Evolutionary conservation across 352 stramenopile species (phyloP).

Genomic region (Globisporangium paddicum): DNA sequence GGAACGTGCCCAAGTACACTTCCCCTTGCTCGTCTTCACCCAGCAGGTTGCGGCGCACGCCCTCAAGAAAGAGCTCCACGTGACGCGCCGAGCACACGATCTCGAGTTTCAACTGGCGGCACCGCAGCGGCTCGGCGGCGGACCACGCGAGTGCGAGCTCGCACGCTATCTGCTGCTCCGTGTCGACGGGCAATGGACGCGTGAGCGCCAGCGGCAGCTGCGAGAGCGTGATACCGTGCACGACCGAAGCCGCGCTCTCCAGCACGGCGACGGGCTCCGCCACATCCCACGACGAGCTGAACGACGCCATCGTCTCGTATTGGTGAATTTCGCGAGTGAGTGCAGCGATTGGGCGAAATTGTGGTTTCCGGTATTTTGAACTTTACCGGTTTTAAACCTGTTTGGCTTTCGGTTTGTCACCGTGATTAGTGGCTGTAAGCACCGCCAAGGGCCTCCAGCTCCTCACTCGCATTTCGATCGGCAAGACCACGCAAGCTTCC

Average conservation of each 20-base stretch:
- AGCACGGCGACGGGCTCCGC: not conserved
- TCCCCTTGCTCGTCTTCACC: conserved; percentile 56
- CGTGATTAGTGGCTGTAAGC: too few relatives aligned
- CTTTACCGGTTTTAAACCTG: too few relatives aligned
- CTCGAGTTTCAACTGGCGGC: conserved; percentile 41
- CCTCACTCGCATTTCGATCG: too few relatives aligned
- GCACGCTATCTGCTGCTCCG: conserved; percentile 18
- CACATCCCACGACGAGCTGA: not conserved
- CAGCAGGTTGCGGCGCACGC: conserved; percentile 45
- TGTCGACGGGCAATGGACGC: conserved; percentile 8
- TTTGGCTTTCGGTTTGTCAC: too few relatives aligned
- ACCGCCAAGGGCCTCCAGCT: too few relatives aligned
- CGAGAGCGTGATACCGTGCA: conserved; percentile 8
- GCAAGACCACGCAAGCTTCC: too few relatives aligned
- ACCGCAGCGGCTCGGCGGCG: conserved; percentile 25
- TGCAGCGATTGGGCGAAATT: too few relatives aligned
- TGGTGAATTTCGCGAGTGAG: too few relatives aligned
- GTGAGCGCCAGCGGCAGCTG: conserved; percentile 18
- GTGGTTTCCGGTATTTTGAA: too few relatives aligned
- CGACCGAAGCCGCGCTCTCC: not conserved
- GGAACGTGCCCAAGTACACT: conserved; percentile 72
- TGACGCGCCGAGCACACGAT: conserved; percentile 62
- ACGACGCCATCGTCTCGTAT: not conserved
- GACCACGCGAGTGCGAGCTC: conserved; percentile 42
- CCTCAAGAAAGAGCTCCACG: conserved; percentile 56